Conservation (phyloP, 768 basidiomycete genomes). For the Mycena leptocephala region DNA sequence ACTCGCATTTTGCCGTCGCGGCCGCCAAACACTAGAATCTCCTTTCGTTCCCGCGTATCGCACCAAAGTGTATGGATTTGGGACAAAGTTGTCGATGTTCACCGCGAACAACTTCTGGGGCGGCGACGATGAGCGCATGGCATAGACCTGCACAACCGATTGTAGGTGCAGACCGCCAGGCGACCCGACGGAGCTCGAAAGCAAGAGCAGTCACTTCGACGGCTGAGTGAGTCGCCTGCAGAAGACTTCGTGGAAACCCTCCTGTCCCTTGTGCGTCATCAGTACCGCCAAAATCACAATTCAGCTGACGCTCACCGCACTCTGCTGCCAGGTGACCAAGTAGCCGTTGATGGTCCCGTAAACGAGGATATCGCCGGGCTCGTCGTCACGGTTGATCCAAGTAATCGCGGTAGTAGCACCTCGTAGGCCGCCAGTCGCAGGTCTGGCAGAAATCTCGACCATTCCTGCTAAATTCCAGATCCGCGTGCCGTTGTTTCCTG, state of each 20-base stretch:
- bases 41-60: not conserved
- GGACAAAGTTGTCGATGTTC: not conserved
- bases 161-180: not conserved
- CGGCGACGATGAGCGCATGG: not conserved
- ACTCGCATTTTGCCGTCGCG: constrained; percentile 12
- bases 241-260: not conserved
- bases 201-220: not conserved
- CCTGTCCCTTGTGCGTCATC: not conserved
- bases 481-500: constrained; percentile 9
- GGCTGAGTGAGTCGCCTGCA: not conserved
- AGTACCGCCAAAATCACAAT: not conserved
- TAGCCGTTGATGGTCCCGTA: constrained; percentile 5
- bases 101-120: not conserved
- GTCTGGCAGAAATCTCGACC: not conserved
- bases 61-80: not conserved
- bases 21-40: not conserved
- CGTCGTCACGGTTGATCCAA: constrained; percentile 10
- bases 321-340: constrained; percentile 2
- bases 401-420: constrained; percentile 7
- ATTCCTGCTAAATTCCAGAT: not conserved
- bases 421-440: not conserved
- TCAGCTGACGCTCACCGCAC: not conserved
- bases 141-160: not conserved
- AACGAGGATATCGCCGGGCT: not conserved
- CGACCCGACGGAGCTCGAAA: constrained; percentile 7